Evolutionary conservation across 208 protist species (phyloP).

Genomic region (Trypanosoma boissoni): DNA sequence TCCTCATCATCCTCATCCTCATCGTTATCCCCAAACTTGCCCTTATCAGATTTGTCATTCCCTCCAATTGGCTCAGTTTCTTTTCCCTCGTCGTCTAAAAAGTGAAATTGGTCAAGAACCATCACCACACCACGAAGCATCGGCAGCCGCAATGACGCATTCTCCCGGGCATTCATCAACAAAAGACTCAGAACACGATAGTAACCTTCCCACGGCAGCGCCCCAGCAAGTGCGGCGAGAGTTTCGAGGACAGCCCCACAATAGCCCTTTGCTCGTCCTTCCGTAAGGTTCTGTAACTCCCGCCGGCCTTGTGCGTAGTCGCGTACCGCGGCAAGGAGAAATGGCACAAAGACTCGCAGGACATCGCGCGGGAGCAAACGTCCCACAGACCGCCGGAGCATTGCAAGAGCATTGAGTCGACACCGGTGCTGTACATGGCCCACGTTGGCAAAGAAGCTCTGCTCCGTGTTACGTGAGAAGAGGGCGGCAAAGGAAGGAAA

Average conservation of each 20-base stretch:
- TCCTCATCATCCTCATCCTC: conserved; percentile 23
- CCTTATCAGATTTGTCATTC: conserved; percentile 1
- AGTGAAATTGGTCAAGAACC: conserved; percentile 84
- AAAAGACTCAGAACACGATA: conserved; percentile 83
- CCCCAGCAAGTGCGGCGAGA: conserved; percentile 52
- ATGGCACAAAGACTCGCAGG: conserved; percentile 86
- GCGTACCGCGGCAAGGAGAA: conserved; percentile 75
- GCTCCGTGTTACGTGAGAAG: conserved; percentile 66
- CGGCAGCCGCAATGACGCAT: conserved; percentile 56
- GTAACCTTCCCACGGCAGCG: conserved; percentile 88
- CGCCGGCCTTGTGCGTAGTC: conserved; percentile 88
- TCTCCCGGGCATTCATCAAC: conserved; percentile 66
- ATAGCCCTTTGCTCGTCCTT: conserved; percentile 81
- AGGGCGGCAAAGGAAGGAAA: conserved; percentile 80
- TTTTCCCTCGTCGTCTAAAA: conserved; percentile 47
- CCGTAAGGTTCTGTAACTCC: conserved; percentile 71
- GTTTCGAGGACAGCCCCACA: conserved; percentile 77
- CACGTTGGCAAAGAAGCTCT: conserved; percentile 84
- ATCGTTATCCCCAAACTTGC: neutral
- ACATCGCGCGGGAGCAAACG: conserved; percentile 71
- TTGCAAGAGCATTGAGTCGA: conserved; percentile 72
- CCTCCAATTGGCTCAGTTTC: neutral
- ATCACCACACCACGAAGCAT: conserved; percentile 88
- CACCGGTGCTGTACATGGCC: conserved; percentile 78
- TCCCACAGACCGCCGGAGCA: conserved; percentile 48